A percentile compares a stretch with the other conserved stretches of the same genome.
phyloP scores from a whole-genome alignment of 129 eudicot genomes.

The Apium graveolens region DNA sequence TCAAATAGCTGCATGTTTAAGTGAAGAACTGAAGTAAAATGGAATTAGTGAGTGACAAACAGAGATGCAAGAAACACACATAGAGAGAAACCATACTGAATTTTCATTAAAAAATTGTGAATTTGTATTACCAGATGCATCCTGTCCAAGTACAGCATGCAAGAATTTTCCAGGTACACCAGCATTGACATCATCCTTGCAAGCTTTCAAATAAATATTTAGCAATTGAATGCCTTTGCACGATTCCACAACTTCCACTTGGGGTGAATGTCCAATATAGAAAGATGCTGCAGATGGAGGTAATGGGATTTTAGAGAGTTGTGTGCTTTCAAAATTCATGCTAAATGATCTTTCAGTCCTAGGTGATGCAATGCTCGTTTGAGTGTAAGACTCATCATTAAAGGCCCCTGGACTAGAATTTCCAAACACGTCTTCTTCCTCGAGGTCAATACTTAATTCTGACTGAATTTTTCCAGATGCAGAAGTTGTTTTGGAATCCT shows the following conservation, averaged over 20 bases:
- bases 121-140: slow-evolving; percentile 36
- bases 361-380: slow-evolving; percentile 10
- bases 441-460: slow-evolving; percentile 17
- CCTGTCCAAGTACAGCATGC: slow-evolving; percentile 64
- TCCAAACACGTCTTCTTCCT: slow-evolving; percentile 8
- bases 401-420: slow-evolving; percentile 11
- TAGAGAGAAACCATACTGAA: not conserved
- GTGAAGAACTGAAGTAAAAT: not conserved
- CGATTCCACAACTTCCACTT: slow-evolving; percentile 33
- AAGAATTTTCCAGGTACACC: slow-evolving; percentile 71
- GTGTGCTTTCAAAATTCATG: slow-evolving; percentile 23
- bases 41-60: not conserved
- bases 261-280: slow-evolving; percentile 38
- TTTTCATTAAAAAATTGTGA: not conserved
- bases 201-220: slow-evolving; percentile 48
- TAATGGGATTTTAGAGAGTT: slow-evolving; percentile 32
- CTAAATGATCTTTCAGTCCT: slow-evolving; percentile 28
- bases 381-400: slow-evolving; percentile 18
- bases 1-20: not conserved
- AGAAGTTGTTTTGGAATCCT: slow-evolving; percentile 18
- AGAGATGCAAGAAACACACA: not conserved
- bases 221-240: slow-evolving; percentile 51
- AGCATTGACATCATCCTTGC: slow-evolving; percentile 45
- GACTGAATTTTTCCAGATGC: slow-evolving; percentile 17
- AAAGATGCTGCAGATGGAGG: slow-evolving; percentile 72